Percentiles rank a stretch among this genome's conserved stretches.
phyloP scores from a whole-genome alignment of 495 filamentous ascomycete genomes.

The Stereocaulon alpinum region DNA sequence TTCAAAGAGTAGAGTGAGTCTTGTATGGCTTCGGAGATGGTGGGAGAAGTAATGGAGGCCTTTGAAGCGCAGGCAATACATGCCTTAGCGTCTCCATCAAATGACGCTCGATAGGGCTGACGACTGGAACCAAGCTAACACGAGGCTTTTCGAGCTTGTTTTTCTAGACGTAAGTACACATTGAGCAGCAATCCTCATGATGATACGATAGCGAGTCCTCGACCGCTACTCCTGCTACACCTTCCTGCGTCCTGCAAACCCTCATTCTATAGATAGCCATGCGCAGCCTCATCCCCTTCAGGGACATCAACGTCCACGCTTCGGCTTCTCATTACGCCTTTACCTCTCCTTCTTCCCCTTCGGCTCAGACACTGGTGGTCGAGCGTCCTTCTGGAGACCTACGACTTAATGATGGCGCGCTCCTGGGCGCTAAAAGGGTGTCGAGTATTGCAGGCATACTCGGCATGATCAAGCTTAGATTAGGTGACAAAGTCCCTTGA shows the following conservation, averaged over 20 bases:
- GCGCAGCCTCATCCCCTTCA: conserved; percentile 57
- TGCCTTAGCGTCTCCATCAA: conserved; percentile 18
- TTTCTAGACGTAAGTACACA: neutral
- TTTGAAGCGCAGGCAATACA: conserved; percentile 12
- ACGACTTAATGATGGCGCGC: conserved; percentile 65
- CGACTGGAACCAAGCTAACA: neutral
- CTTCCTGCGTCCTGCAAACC: too few species aligned
- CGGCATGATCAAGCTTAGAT: conserved; percentile 77
- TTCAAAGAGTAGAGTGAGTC: neutral
- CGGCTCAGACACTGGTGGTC: conserved; percentile 74
- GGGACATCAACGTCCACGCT: conserved; percentile 92
- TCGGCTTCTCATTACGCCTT: conserved; percentile 91
- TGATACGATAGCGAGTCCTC: conserved; percentile 2
- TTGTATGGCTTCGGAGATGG: neutral
- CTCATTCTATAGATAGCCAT: neutral
- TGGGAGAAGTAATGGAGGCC: neutral
- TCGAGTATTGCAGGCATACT: conserved; percentile 91
- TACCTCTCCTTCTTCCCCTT: conserved; percentile 85
- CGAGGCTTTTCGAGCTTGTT: neutral
- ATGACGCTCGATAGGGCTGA: conserved; percentile 14
- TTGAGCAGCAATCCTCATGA: neutral
- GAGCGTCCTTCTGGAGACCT: conserved; percentile 91
- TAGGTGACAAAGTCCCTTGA: conserved; percentile 48
- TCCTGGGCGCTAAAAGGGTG: conserved; percentile 67
- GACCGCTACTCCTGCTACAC: too few species aligned